Conservation (phyloP, 2,329 filamentous ascomycete species). For the Aureobasidium sp. region DNA sequence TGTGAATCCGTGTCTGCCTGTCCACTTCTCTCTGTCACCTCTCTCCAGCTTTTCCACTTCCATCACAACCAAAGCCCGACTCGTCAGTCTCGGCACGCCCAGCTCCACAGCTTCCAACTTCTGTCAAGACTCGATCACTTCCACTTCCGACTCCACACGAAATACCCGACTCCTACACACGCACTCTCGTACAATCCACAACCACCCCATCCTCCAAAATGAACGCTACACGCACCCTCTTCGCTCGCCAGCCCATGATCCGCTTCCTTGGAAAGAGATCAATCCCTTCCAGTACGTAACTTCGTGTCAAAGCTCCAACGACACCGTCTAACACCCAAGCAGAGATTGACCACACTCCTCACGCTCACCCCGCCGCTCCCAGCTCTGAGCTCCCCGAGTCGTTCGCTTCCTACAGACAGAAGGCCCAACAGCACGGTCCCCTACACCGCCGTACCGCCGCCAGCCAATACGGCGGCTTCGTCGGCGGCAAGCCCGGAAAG, state of each 20-base stretch:
- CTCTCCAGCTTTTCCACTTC: not conserved
- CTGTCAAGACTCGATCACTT: not conserved
- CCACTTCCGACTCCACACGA: not conserved
- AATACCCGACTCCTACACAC: not conserved
- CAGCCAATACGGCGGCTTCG: conserved; percentile 28
- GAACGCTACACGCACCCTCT: conserved; percentile 39
- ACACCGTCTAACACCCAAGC: conserved; percentile 13
- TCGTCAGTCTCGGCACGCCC: not conserved
- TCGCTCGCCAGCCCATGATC: conserved; percentile 44
- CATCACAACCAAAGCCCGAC: not conserved
- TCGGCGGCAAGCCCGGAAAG: conserved; percentile 57
- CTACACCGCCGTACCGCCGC: conserved; percentile 32
- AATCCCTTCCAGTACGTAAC: conserved; percentile 34
- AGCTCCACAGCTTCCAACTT: conserved; percentile 7
- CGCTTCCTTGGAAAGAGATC: conserved; percentile 43
- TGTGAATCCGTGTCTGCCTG: not conserved
- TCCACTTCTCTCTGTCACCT: not conserved
- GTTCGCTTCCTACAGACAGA: conserved; percentile 70
- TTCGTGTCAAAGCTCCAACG: not conserved
- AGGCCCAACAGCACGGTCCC: conserved; percentile 70
- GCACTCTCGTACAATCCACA: not conserved
- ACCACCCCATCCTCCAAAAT: conserved; percentile 25
- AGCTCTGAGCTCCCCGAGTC: conserved; percentile 55
- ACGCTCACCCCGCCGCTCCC: conserved; percentile 65
- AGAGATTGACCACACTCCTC: conserved; percentile 69